Base-by-base conservation (phyloP, 176 grass and related monocot species). In the Miscanthus lutarioriparius region DNA sequence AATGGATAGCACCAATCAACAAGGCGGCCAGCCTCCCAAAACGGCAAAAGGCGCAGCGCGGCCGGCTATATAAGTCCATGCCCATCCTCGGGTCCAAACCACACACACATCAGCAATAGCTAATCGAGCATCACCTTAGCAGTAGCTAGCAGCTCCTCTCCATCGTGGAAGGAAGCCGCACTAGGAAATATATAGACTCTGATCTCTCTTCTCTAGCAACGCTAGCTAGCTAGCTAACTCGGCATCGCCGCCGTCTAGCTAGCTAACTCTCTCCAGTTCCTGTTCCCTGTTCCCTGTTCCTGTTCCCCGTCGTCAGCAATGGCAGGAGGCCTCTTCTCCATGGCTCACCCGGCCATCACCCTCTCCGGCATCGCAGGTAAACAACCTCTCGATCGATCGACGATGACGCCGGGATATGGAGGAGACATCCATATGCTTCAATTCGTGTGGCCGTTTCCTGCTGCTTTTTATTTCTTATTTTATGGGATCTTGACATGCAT, bases 341-440 rank as follows among this genome's bases (percentile, higher is more conserved):
- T 90, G 80, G 69, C 75, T 70, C 80, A 90, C 89, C 88, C 84
- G 70, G 85, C 85, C 19, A 10, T 80, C 85, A 69, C 70, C 89
- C 40, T 87, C 70, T 80, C 89, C 70, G 89, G 89, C 72, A 20
- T 91, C 30, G 89, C 81, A 91, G 85, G 85, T 80, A 12, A 26
- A n/a, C 51, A 11, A 11, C 43, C 0, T 12, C 44, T 45, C 3
- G 2, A 45, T 45, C 12, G 12, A 45, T 45, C 44, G 0, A 44
- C 13, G 43, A 14, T 45, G 44, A 45, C 44, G 44, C 44, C 7
- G 36, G 6, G 8, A 39, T 39, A 39, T 9, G 8, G 7, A 39
- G 38, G 36, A 7, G 36, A 47, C 44, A 49, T 14, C 14, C 5
- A 20, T 51, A 53, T 7, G 5, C 49, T 53, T 19, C 17, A 4